Percentiles rank a stretch among this genome's conserved stretches.
Evolutionary conservation across 192 early-diverging fungal species (phyloP).

Genomic region (Backusella tuberculispora): DNA sequence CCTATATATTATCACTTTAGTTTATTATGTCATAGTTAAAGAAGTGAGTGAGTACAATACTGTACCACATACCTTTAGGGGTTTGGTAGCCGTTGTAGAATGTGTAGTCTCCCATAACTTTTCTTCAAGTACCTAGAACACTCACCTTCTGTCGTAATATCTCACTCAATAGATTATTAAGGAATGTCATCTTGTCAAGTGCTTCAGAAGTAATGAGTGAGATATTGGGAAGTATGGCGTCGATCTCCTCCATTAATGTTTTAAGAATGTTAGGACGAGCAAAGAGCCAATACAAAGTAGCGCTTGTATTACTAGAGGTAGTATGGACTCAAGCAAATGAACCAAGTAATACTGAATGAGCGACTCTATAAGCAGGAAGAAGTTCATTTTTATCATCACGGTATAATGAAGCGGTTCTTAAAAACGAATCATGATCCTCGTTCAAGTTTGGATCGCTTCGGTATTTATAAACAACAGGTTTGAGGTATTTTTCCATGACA

Average conservation of each 20-base stretch:
- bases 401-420: conserved; percentile 23
- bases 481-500: conserved; percentile 19
- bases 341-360: conserved; percentile 21
- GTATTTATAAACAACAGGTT: conserved; percentile 14
- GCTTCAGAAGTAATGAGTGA: conserved; percentile 17
- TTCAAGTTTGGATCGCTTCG: neutral
- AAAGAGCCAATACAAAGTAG: conserved; percentile 25
- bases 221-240: neutral
- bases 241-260: conserved; percentile 24
- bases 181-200: conserved; percentile 22
- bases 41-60: neutral
- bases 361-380: neutral
- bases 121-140: conserved; percentile 20
- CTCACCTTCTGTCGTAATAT: conserved; percentile 29
- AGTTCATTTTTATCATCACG: neutral
- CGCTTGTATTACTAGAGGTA: conserved; percentile 17
- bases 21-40: neutral
- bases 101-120: conserved; percentile 18
- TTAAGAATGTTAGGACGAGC: conserved; percentile 21
- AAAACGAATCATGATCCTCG: neutral
- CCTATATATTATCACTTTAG: neutral
- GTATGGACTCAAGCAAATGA: conserved; percentile 35
- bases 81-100: conserved; percentile 31
- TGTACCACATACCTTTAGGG: conserved; percentile 18
- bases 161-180: conserved; percentile 30